Conservation (phyloP, 208 protist genomes). For the Trypanosoma rangeli region DNA sequence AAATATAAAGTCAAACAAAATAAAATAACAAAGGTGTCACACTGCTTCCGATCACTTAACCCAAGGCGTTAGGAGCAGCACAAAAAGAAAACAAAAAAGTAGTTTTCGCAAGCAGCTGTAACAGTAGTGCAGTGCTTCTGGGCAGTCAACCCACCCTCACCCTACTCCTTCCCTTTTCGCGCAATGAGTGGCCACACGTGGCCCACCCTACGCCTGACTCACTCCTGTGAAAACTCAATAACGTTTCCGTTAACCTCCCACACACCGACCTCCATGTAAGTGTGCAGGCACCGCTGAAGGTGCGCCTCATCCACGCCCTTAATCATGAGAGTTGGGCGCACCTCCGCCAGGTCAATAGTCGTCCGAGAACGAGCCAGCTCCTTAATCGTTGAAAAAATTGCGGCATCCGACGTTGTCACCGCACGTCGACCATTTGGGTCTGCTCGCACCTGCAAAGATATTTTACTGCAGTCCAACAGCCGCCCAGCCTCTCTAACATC, state of each 20-base stretch:
- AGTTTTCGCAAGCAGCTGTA: background rate
- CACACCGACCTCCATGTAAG: conserved; percentile 80
- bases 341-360: conserved; percentile 59
- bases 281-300: conserved; percentile 76
- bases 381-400: conserved; percentile 81
- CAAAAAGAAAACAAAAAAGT: conserved; percentile 14
- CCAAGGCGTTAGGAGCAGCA: background rate
- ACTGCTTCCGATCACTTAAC: too few species aligned
- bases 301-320: conserved; percentile 77
- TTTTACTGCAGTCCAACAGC: conserved; percentile 88
- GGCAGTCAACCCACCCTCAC: background rate
- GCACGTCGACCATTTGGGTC: conserved; percentile 40
- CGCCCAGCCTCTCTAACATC: conserved; percentile 92
- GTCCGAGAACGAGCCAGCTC: conserved; percentile 64
- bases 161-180: background rate
- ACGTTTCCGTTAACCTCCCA: conserved; percentile 65
- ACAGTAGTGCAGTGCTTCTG: background rate
- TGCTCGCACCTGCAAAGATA: conserved; percentile 67
- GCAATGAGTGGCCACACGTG: background rate
- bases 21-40: conserved; percentile 14
- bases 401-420: conserved; percentile 76
- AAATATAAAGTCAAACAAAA: conserved; percentile 11
- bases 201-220: conserved; percentile 7
- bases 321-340: conserved; percentile 79
- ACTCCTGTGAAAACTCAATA: conserved; percentile 76